Evolutionary conservation across 192 early-diverging fungal genomes (phyloP), one percentile per base, ranked within the genome.

Genomic region (Chytriomyces sp.): DNA sequence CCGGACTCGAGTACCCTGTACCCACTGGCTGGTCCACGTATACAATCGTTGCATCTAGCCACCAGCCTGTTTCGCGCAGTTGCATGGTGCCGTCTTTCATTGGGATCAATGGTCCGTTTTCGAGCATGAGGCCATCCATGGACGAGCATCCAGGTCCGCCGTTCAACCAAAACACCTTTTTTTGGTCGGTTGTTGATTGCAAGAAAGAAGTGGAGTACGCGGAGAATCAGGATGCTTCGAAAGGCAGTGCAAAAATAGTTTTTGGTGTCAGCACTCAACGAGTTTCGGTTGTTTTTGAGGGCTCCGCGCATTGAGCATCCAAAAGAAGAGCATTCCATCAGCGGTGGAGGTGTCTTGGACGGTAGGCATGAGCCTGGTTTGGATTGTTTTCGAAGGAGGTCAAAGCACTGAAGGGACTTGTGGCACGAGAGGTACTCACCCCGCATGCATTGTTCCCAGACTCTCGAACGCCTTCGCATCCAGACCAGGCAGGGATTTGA

Each of bases 21-120:
- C 71, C 76, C 13, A 80, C 63, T 0, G 80, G 80, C 46, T 81
- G 79, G 62, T 81, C 80, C 13, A 81, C 59, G 46, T 60, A 79
- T 6, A 79, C 77, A 20, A 79, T 48, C 2, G 69, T 70, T 13
- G 77, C 70, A 47, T 61, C 45, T 8, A 50, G 48, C 20, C 45
- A 23, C 77, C 77, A 79, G 35, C 43, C 16, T 5, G 62, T 45
- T 16, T 61, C 50, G 43, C 66, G 75, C 43, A 69, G 8, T 23
- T 13, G 10, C 9, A 69, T 23, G 3, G n/a, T 20, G 13, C 65
- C 50, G 48, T 69, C 49, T 8, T 13, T n/a, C 24, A 11, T 44
- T 18, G 65, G 66, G 23, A 76, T 69, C 80, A 96, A 97, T 35
- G 97, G 96, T 47, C 80, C 80, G 69, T 81, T 69, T 62, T 81